These are phyloP conservation scores for Aureobasidium namibiae DNA, from an alignment of 2,329 filamentous ascomycete genomes.

Conservation along the genomic window DNA sequence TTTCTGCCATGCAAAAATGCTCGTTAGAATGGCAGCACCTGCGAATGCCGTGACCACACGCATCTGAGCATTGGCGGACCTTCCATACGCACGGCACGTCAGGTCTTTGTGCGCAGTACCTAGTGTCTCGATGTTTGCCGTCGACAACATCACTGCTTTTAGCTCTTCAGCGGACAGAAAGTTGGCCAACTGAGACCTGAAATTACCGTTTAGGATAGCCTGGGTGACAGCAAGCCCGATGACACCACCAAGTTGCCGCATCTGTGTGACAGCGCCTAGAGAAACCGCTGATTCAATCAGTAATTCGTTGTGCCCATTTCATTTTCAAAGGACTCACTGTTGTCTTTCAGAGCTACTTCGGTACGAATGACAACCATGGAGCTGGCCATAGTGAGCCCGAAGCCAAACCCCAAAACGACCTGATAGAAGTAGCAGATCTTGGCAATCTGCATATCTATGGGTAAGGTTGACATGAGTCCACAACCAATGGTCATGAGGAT, in stretches of 20 bases:
- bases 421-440: not conserved
- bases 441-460: not conserved
- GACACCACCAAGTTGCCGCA: not conserved
- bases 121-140: not conserved
- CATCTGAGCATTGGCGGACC: not conserved
- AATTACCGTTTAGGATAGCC: not conserved
- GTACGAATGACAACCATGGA: constrained; percentile 1
- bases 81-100: not conserved
- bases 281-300: not conserved
- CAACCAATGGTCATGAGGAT: not conserved
- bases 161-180: not conserved
- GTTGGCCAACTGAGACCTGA: not conserved
- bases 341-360: not conserved
- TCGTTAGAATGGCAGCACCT: not conserved
- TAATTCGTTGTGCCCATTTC: not conserved
- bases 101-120: not conserved
- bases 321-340: not conserved
- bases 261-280: not conserved
- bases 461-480: not conserved
- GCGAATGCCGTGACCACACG: not conserved
- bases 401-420: not conserved
- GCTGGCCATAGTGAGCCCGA: not conserved
- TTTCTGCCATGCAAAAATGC: not conserved
- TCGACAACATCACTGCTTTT: not conserved
- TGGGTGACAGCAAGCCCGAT: not conserved